Evolutionary conservation across 495 filamentous ascomycete species (phyloP).

Genomic region (Aspergillus hancockii): DNA sequence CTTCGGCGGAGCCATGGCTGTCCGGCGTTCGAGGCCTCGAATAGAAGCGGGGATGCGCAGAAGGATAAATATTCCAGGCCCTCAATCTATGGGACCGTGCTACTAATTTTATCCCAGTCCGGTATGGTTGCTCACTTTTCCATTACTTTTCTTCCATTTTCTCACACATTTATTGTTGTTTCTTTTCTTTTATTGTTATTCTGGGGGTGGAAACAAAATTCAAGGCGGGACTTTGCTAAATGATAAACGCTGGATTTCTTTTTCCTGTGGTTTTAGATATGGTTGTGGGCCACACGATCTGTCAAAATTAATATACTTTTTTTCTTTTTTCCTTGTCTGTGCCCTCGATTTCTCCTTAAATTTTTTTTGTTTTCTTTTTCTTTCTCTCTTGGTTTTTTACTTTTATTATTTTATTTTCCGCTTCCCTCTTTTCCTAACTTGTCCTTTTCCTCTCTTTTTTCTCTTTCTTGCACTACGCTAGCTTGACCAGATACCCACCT

Average conservation of each 20-base stretch:
- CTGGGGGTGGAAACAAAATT: background rate
- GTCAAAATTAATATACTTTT: background rate
- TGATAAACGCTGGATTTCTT: background rate
- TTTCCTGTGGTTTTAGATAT: conserved; percentile 6
- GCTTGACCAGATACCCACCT: background rate
- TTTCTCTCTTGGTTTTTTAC: background rate
- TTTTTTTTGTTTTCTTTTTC: background rate
- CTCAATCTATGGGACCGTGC: conserved; percentile 11
- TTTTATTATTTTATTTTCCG: conserved; percentile 25
- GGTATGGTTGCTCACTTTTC: conserved; percentile 15
- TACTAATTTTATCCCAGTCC: conserved; percentile 25
- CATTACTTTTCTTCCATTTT: conserved; percentile 6
- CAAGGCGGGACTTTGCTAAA: background rate
- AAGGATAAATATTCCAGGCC: conserved; percentile 16
- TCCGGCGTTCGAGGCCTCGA: conserved; percentile 27
- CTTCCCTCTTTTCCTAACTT: background rate
- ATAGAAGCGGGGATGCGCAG: conserved; percentile 24
- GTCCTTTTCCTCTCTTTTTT: conserved; percentile 20
- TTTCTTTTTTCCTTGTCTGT: conserved; percentile 17
- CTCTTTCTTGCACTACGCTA: background rate
- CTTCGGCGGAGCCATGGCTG: conserved; percentile 4
- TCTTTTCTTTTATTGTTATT: conserved; percentile 1
- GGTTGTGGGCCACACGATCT: conserved; percentile 7
- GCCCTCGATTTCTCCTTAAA: background rate
- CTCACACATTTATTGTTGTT: background rate